Evolutionary conservation across 164 flowering plant species (phyloP).

Genomic region (Dillenia suffruticosa): DNA sequence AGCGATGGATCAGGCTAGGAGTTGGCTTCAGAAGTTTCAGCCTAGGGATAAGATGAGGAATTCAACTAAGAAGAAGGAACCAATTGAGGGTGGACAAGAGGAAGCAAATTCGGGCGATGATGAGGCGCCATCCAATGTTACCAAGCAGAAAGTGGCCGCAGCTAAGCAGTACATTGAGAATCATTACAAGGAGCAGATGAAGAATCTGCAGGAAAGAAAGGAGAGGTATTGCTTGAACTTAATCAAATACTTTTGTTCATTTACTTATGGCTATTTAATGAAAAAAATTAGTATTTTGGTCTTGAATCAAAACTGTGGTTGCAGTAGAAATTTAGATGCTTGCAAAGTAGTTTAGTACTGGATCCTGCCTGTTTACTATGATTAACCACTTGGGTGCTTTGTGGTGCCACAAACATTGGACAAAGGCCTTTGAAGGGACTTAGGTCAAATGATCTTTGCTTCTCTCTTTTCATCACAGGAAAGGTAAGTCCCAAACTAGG

Average conservation of each 20-base stretch:
- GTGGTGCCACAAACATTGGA: no score
- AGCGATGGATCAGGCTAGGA: conserved; percentile 61
- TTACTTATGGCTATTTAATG: no score
- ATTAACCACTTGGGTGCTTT: no score
- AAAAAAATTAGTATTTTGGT: no score
- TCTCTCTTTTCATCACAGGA: no score
- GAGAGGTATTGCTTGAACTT: conserved; percentile 38
- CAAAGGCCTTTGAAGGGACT: no score
- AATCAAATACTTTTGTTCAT: neutral
- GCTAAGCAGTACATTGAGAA: conserved; percentile 81
- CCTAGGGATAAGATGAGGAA: conserved; percentile 43
- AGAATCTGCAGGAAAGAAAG: conserved; percentile 58
- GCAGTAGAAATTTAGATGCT: no score
- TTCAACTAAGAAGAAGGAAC: conserved; percentile 33
- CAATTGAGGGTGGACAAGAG: conserved; percentile 18
- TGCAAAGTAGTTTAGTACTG: no score
- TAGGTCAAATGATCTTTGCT: no score
- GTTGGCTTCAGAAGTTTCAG: conserved; percentile 67
- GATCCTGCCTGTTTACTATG: no score
- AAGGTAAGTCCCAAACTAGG: no score
- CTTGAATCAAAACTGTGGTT: no score
- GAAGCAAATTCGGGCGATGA: conserved; percentile 32
- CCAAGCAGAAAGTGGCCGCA: conserved; percentile 66
- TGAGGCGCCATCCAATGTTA: conserved; percentile 39
- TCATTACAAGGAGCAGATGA: conserved; percentile 80